Base-by-base conservation (phyloP, 371 early-diverging fungal genomes). In the Dinochytrium kinnereticum region DNA sequence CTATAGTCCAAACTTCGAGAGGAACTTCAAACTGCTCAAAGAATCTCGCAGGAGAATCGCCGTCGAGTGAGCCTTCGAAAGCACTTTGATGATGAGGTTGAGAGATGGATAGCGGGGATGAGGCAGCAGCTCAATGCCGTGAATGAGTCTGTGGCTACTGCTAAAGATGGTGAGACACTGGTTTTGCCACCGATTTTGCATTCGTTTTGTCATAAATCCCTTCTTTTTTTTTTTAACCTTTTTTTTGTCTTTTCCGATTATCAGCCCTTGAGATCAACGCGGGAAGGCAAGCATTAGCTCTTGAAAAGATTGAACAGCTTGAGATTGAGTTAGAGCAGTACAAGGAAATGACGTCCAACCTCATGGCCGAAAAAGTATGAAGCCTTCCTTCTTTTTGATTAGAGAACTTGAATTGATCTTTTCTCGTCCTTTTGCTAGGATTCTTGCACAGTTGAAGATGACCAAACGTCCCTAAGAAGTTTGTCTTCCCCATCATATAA, bases 31-130 rank as follows among this genome's bases (percentile, higher is more conserved):
- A 51, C 26, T 5, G 31, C 57, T n/a, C 74, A 69, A 39, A 64
- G 7, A 33, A 49, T 53, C 26, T 44, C 70, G 2, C 55, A 64
- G 24, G 75, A 75, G 17, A 64, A 40, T 34, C 33, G 66, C 1
- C 71, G 70, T 15, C 51, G 65, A n/a, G 55, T 80, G 28, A 75
- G 66, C 31, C 34, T 72, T 30, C 71, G 80, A 26, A 74, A 77
- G 36, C 80, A 80, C 55, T 80, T 75, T 66, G 80, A 80, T 55
- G 64, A 40, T 24, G 80, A 80, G 55, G 59, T 74, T 17, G 77
- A 77, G 36, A 33, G 77, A 72, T 80, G 80, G 80, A 77, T 80
- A 51, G 59, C 59, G 3, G 19, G 37, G 21, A 19, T 74, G 15
- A 37, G 59, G 36, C 33, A 40, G 55, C 51, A 76, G 7, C 59